Evolutionary conservation across 257 asterid genomes (phyloP).

Genomic region (Buddleja alternifolia): DNA sequence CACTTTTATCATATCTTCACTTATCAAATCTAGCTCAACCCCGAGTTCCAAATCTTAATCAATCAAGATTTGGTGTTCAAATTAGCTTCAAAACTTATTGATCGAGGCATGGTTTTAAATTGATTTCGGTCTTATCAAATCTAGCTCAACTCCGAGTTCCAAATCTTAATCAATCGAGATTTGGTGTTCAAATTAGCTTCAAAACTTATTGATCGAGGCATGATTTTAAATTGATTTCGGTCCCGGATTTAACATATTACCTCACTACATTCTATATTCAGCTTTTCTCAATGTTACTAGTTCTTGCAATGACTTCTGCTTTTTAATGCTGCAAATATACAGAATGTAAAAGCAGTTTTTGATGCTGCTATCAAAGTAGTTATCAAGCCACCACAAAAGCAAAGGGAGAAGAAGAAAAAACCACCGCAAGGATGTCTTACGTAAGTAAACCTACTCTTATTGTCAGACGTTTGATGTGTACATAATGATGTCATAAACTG

Average conservation of each 20-base stretch:
- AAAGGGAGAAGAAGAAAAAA: constrained; percentile 61
- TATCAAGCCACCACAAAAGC: constrained; percentile 72
- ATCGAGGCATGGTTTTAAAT: too few species aligned
- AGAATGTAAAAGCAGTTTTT: constrained; percentile 75
- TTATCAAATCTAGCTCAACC: neutral
- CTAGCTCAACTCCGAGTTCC: too few species aligned
- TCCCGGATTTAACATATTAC: too few species aligned
- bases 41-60: too few species aligned
- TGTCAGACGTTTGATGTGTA: too few species aligned
- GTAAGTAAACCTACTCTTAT: constrained; percentile 43
- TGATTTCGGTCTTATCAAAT: neutral
- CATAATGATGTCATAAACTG: too few species aligned
- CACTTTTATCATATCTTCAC: neutral
- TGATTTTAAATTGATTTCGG: too few species aligned
- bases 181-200: neutral
- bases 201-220: neutral
- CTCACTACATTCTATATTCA: too few species aligned
- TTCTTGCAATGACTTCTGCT: constrained; percentile 18
- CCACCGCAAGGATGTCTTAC: constrained; percentile 51
- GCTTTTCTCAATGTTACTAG: too few species aligned
- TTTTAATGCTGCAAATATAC: constrained; percentile 27
- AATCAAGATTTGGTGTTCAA: too few species aligned
- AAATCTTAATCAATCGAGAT: too few species aligned
- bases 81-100: neutral
- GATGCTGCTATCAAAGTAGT: constrained; percentile 79